Evolutionary conservation across 345 rosid genomes (phyloP).

Genomic region (Populus deltoides): DNA sequence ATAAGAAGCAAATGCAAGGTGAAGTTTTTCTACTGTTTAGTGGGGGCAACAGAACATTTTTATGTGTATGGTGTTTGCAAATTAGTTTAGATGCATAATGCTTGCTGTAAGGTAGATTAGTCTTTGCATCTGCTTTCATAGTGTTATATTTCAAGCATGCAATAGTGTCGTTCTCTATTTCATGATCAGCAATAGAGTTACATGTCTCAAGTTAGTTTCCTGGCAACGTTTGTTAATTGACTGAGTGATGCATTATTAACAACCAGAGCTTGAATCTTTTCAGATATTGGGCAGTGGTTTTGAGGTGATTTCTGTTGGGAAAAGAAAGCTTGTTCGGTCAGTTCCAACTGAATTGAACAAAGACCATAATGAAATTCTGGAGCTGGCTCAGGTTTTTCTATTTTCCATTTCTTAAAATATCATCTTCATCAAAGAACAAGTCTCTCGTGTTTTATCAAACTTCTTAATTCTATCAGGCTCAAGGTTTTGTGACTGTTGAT

Average conservation of each 20-base stretch:
- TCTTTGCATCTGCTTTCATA: background rate
- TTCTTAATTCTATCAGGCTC: slow-evolving; percentile 46
- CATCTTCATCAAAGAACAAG: background rate
- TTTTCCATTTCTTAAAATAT: background rate
- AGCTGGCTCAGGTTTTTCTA: slow-evolving; percentile 68
- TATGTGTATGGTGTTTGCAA: background rate
- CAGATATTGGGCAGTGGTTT: slow-evolving; percentile 84
- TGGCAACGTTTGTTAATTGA: background rate
- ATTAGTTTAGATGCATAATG: background rate
- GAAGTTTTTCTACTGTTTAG: background rate
- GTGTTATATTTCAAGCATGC: background rate
- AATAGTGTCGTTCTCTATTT: background rate
- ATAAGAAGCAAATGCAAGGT: background rate
- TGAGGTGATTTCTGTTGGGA: slow-evolving; percentile 87
- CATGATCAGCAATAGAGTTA: background rate
- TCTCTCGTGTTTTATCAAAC: background rate
- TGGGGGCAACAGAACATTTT: background rate
- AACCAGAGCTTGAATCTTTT: background rate
- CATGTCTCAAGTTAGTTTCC: background rate
- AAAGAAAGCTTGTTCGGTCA: slow-evolving; percentile 81
- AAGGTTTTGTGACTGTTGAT: slow-evolving; percentile 82
- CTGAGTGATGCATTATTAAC: background rate
- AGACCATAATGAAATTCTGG: slow-evolving; percentile 90
- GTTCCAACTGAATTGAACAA: slow-evolving; percentile 91
- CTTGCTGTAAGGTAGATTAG: background rate